These are phyloP conservation scores for Fusarium gaditjirri DNA, from an alignment of 2,329 filamentous ascomycete genomes.

Conservation along the genomic window DNA sequence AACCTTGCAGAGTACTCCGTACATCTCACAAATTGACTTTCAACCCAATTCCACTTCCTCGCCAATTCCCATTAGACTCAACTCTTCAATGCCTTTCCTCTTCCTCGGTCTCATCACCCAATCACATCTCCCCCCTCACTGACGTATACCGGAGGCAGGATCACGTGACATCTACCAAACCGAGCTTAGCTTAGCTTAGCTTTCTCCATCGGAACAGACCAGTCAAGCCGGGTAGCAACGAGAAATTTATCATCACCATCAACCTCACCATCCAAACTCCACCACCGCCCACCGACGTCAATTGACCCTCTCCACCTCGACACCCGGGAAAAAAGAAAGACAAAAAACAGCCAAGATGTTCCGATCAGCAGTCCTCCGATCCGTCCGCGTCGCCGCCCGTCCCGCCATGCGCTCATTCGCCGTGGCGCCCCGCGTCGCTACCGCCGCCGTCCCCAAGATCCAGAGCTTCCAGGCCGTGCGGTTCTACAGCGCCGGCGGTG, in stretches of 20 bases:
- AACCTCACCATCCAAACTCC: conserved; percentile 28
- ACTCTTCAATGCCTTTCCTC: not conserved
- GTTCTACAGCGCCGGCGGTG: conserved; percentile 86
- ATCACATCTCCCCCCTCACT: conserved; percentile 21
- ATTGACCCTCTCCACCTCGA: conserved; percentile 24
- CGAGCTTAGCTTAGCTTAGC: conserved; percentile 46
- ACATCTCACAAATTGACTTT: not conserved
- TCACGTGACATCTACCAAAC: conserved; percentile 43
- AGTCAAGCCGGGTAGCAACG: conserved; percentile 49
- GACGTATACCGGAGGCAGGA: conserved; percentile 23
- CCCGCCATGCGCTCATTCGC: conserved; percentile 70
- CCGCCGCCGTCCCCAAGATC: conserved; percentile 69
- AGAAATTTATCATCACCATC: conserved; percentile 59
- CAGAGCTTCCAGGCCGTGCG: conserved; percentile 76
- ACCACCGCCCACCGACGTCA: conserved; percentile 22
- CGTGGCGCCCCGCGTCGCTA: conserved; percentile 66
- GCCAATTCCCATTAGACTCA: not conserved
- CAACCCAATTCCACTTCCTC: not conserved
- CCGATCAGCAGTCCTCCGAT: conserved; percentile 85
- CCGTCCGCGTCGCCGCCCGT: conserved; percentile 63
- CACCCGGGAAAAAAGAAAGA: not conserved
- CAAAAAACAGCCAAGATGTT: conserved; percentile 73
- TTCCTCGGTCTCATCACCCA: conserved; percentile 26
- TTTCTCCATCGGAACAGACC: conserved; percentile 33
- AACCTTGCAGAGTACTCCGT: not conserved